Evolutionary conservation across 176 grass and related monocot genomes (phyloP).

Genomic region (Ampelocalamus luodianensis): DNA sequence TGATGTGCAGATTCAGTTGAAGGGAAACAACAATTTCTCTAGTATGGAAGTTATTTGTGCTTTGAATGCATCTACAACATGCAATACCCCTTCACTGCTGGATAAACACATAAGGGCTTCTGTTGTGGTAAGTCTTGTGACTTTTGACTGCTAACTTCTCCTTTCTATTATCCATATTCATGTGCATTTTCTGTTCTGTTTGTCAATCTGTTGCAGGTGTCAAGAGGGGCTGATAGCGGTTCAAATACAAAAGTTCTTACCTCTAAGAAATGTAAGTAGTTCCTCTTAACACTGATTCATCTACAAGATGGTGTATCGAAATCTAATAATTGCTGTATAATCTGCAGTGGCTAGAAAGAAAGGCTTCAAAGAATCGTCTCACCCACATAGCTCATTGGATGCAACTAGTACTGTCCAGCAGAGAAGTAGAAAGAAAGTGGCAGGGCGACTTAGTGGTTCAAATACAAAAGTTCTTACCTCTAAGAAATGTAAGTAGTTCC

Average conservation of each 20-base stretch:
- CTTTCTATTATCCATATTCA: conserved; percentile 28
- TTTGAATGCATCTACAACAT: conserved; percentile 11
- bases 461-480: conserved; percentile 26
- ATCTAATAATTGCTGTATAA: conserved; percentile 33
- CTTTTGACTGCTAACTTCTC: conserved; percentile 11
- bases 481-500: conserved; percentile 52
- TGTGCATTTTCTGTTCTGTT: conserved; percentile 17
- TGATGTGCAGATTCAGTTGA: conserved; percentile 37
- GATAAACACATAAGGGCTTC: conserved; percentile 22
- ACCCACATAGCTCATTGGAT: not conserved
- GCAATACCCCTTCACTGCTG: not conserved
- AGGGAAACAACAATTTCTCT: not conserved
- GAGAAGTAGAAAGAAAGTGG: no score
- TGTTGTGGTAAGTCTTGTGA: conserved; percentile 6
- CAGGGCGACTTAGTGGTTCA: conserved; percentile 4
- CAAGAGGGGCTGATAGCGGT: conserved; percentile 18
- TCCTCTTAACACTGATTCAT: conserved; percentile 6
- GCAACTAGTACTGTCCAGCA: no score
- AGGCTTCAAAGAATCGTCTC: conserved; percentile 7
- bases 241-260: conserved; percentile 33
- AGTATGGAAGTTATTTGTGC: conserved; percentile 47
- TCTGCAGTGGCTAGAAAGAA: conserved; percentile 49
- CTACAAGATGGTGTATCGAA: conserved; percentile 17
- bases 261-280: conserved; percentile 54
- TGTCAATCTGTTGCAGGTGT: conserved; percentile 45